Conservation (phyloP, 495 filamentous ascomycete genomes). For the Oidiodendron maius region DNA sequence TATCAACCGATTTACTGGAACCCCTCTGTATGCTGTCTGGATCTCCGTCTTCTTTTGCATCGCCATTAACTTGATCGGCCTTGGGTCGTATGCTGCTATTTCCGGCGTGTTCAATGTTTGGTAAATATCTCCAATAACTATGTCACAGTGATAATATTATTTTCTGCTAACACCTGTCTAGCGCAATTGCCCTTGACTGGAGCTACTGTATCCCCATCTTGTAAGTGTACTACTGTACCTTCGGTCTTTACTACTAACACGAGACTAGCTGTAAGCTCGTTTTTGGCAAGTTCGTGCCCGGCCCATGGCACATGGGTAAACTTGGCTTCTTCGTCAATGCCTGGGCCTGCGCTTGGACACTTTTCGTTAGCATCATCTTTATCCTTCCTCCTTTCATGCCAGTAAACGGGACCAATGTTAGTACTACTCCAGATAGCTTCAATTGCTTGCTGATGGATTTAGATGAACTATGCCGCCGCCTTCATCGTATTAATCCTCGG, state of each 20-base stretch:
- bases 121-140: neutral
- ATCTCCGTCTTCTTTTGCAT: constrained; percentile 50
- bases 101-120: constrained; percentile 57
- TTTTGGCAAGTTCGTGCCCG: constrained; percentile 49
- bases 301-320: constrained; percentile 55
- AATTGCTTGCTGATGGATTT: neutral
- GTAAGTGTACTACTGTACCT: neutral
- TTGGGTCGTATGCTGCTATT: constrained; percentile 56
- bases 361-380: constrained; percentile 56
- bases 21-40: constrained; percentile 58
- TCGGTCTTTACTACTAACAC: neutral
- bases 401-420: constrained; percentile 40
- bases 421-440: constrained; percentile 13
- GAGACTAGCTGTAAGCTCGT: constrained; percentile 42
- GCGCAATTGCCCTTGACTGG: constrained; percentile 56
- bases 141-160: neutral
- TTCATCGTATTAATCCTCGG: constrained; percentile 40
- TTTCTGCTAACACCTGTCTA: neutral
- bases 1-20: constrained; percentile 45
- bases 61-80: constrained; percentile 56
- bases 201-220: constrained; percentile 56
- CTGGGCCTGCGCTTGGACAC: constrained; percentile 52
- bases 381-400: constrained; percentile 51
- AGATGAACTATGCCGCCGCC: constrained; percentile 22
- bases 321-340: constrained; percentile 39